These are phyloP conservation scores for Aspergillus sp. DNA, from an alignment of 2,329 filamentous ascomycete genomes.

Conservation along the genomic window DNA sequence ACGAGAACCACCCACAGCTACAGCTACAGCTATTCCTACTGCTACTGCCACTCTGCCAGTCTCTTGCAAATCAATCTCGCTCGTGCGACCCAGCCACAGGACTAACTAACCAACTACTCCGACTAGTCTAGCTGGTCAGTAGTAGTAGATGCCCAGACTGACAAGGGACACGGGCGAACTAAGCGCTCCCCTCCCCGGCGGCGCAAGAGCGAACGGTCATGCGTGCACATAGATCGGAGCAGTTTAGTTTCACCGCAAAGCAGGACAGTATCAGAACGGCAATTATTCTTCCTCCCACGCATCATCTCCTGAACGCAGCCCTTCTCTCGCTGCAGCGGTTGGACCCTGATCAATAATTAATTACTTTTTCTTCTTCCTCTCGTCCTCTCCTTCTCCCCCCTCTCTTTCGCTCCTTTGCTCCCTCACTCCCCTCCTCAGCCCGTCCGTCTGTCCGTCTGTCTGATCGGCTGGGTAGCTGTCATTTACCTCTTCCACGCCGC, in stretches of 20 bases:
- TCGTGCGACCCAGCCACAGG: not conserved
- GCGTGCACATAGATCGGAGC: slow-evolving; percentile 30
- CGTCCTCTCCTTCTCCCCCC: not conserved
- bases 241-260: slow-evolving; percentile 23
- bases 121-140: not conserved
- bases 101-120: not conserved
- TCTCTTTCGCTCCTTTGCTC: slow-evolving; percentile 1
- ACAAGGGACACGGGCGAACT: slow-evolving; percentile 4
- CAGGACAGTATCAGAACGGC: slow-evolving; percentile 11
- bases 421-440: slow-evolving; percentile 2
- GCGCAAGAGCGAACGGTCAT: slow-evolving; percentile 30
- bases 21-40: too few relatives aligned
- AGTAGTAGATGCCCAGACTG: not conserved
- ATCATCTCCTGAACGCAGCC: slow-evolving; percentile 1
- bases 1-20: too few relatives aligned
- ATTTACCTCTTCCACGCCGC: not conserved
- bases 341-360: slow-evolving; percentile 4
- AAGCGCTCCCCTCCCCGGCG: slow-evolving; percentile 25
- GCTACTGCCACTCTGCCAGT: too few relatives aligned
- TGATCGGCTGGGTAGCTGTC: not conserved
- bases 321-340: slow-evolving; percentile 10
- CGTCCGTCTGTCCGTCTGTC: not conserved
- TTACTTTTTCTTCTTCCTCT: slow-evolving; percentile 6
- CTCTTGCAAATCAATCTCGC: not conserved
- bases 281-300: slow-evolving; percentile 6